These are phyloP conservation scores for Ampelocalamus luodianensis DNA, from an alignment of 176 grass and related monocot species.

Conservation along the genomic window DNA sequence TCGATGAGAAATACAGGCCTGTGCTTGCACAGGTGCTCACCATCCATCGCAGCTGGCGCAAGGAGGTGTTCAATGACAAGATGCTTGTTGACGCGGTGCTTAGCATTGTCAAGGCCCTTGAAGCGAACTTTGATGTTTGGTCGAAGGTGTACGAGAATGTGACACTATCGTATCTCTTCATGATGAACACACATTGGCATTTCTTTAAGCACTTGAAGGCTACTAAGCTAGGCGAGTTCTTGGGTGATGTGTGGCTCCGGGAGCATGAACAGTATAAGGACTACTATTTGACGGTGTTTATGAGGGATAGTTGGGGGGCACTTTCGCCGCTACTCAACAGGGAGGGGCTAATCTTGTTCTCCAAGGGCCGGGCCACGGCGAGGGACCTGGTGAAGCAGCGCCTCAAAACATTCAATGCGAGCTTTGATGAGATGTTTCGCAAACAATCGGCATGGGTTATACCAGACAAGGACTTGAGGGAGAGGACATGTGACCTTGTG, in stretches of 20 bases:
- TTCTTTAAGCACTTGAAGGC: conserved; percentile 79
- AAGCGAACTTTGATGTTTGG: conserved; percentile 85
- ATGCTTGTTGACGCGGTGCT: conserved; percentile 55
- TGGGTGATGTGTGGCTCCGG: conserved; percentile 75
- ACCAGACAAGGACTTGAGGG: conserved; percentile 77
- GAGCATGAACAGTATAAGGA: conserved; percentile 89
- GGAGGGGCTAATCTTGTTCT: conserved; percentile 89
- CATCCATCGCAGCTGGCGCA: conserved; percentile 80
- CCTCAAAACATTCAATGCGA: conserved; percentile 85
- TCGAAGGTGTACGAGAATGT: conserved; percentile 64
- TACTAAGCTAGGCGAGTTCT: conserved; percentile 66
- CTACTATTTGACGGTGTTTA: conserved; percentile 59
- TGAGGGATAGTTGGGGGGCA: conserved; percentile 86
- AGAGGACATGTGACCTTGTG: conserved; percentile 68
- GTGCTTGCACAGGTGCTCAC: conserved; percentile 67
- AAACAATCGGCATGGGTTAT: conserved; percentile 84
- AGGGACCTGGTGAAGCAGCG: conserved; percentile 89
- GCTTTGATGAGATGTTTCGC: conserved; percentile 80
- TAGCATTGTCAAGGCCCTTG: conserved; percentile 73
- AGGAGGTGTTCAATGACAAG: conserved; percentile 68
- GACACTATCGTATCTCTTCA: conserved; percentile 57
- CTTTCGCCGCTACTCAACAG: conserved; percentile 68
- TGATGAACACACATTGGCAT: conserved; percentile 89
- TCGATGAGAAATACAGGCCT: conserved; percentile 62
- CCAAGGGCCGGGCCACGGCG: conserved; percentile 78